Percentiles rank a stretch among this genome's conserved stretches.
phyloP scores from a whole-genome alignment of 2,329 filamentous ascomycete species.

The Neofusicoccum sp. region DNA sequence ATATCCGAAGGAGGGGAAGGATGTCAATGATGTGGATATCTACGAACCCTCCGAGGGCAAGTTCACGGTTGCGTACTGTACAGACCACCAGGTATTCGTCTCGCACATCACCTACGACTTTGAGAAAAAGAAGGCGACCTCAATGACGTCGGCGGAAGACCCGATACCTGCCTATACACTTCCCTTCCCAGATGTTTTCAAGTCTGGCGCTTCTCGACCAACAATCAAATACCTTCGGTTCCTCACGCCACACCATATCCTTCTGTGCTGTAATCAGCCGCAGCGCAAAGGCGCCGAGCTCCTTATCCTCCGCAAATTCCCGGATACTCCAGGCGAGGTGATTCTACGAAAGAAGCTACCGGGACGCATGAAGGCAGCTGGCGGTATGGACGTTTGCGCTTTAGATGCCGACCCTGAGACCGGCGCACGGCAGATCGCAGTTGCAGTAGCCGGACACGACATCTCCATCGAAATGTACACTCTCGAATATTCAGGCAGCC shows the following conservation, averaged over 20 bases:
- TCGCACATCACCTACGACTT: conserved; percentile 58
- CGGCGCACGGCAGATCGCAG: conserved; percentile 70
- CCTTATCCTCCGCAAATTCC: conserved; percentile 58
- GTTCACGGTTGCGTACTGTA: conserved; percentile 76
- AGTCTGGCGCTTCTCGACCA: conserved; percentile 40
- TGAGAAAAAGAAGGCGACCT: conserved; percentile 35
- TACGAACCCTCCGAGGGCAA: conserved; percentile 59
- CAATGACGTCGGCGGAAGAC: conserved; percentile 29
- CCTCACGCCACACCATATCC: conserved; percentile 51
- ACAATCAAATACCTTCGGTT: conserved; percentile 59
- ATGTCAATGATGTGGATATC: conserved; percentile 70
- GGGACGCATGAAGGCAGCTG: conserved; percentile 67
- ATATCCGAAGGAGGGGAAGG: conserved; percentile 48
- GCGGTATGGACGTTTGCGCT: conserved; percentile 73
- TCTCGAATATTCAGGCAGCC: conserved; percentile 63
- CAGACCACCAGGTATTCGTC: conserved; percentile 70
- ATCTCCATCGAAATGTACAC: conserved; percentile 76
- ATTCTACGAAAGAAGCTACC: conserved; percentile 60
- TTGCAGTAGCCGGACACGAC: conserved; percentile 79
- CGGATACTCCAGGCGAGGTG: conserved; percentile 54
- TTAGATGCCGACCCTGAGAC: conserved; percentile 56
- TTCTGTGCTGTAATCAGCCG: conserved; percentile 57
- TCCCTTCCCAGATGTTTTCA: conserved; percentile 32
- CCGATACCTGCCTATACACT: conserved; percentile 30
- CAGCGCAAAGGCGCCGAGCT: conserved; percentile 57